Percentiles rank a stretch among this genome's conserved stretches.
Conservation (phyloP, 257 asterid genomes). For the Cordia subcordata region DNA sequence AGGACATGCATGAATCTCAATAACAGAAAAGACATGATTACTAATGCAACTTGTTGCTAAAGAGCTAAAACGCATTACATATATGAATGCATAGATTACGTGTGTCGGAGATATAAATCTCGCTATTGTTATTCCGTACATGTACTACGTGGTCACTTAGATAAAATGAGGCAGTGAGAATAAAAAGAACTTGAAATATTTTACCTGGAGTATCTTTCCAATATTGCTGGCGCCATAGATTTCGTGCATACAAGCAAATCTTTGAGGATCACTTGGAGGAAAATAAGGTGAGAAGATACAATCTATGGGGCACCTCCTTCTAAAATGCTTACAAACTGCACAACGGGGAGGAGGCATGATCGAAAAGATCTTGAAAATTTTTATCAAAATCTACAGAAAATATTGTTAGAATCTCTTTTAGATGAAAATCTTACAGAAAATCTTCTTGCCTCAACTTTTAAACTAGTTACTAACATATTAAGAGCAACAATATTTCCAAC, state of each 20-base stretch:
- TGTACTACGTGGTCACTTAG: no score
- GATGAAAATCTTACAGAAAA: not conserved
- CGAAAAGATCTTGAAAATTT: not conserved
- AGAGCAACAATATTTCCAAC: constrained; percentile 4
- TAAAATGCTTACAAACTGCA: constrained; percentile 35
- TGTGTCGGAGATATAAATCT: no score
- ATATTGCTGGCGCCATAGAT: constrained; percentile 30
- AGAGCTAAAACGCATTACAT: no score
- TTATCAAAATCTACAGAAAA: not conserved
- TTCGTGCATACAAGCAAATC: constrained; percentile 29
- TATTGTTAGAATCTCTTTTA: not conserved
- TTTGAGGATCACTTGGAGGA: constrained; percentile 28
- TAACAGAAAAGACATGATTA: no score
- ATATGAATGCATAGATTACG: no score
- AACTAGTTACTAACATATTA: not conserved
- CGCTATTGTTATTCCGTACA: no score
- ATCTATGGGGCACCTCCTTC: constrained; percentile 33
- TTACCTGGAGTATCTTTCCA: constrained; percentile 26
- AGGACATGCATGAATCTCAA: no score
- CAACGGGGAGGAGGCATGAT: constrained; percentile 26
- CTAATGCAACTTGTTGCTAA: no score
- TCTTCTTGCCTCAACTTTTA: not conserved
- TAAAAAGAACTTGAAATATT: not conserved
- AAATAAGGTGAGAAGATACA: constrained; percentile 32
- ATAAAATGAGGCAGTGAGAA: not conserved